Base-by-base conservation (phyloP, 1,284 basidiomycete genomes). In the Apiotrichum akiyoshidainum region DNA sequence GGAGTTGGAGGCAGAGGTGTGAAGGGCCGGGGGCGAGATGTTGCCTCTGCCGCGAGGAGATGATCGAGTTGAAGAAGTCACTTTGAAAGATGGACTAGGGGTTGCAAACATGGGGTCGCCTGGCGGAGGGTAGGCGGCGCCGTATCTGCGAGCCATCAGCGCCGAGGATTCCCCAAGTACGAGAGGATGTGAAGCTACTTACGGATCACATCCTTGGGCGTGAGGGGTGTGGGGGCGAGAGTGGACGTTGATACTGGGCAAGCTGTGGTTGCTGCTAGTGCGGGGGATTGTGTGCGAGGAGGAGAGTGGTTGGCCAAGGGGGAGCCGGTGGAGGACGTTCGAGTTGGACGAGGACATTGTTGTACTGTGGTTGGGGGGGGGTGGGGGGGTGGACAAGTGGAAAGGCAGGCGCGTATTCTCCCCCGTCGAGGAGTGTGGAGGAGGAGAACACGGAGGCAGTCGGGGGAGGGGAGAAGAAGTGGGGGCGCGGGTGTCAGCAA, bases 261-360 rank as follows among this genome's bases (percentile, higher is more conserved):
- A 40, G 34, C 48, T 50, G 33, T 21, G 9, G 37, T 50, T 50
- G n/a, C 48, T 50, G 48, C 21, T 40, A 2, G 48, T 50, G 48
- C 48, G 48, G 4, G 48, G 48, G n/a, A 37, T 37, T 2, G 35
- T 8, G 34, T 50, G 34, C 12, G 19, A 6, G 13, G 46, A 39
- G 21, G 16, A 6, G 17, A 35, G 21, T 13, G 48, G 4, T 31
- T 31, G 48, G 6, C 35, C 48, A 16, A 22, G 19, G 21, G 48
- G 48, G 7, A 19, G 48, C 8, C 37, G 47, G 7, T 34, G 33
- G 14, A 9, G 35, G 10, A 19, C 39, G 45, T 13, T 46, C 19
- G 37, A 22, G 48, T 26, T 37, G 48, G 21, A n/a, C 9, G 48
- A 39, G 17, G 46, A 35, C 46, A 48, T 48, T 48, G 22, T 7